These are phyloP conservation scores for Cercospora berteroae DNA, from an alignment of 2,329 filamentous ascomycete species.

Conservation along the genomic window DNA sequence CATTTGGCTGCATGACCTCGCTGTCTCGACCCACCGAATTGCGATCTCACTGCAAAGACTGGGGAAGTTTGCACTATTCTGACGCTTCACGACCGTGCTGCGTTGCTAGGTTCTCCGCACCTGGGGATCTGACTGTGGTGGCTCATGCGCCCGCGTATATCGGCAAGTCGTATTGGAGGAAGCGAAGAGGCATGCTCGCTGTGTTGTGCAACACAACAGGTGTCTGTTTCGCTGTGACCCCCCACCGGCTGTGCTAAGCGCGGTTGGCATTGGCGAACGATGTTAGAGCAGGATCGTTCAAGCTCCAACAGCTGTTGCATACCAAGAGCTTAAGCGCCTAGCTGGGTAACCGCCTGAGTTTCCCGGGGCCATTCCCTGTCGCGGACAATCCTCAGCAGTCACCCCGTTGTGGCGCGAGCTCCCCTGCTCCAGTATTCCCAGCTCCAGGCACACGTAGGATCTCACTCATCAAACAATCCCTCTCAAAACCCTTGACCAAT, in stretches of 20 bases:
- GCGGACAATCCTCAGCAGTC: constrained; percentile 10
- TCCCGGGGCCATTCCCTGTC: constrained; percentile 5
- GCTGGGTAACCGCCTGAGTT: background rate
- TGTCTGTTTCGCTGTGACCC: background rate
- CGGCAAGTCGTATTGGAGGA: background rate
- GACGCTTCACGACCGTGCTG: constrained; percentile 3
- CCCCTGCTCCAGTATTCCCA: constrained; percentile 11
- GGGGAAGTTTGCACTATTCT: background rate
- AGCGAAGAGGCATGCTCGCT: background rate
- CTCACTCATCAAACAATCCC: constrained; percentile 21
- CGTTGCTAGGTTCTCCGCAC: constrained; percentile 25
- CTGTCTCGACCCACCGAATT: background rate
- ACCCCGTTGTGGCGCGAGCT: constrained; percentile 26
- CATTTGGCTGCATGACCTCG: constrained; percentile 6
- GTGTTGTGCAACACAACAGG: background rate
- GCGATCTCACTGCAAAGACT: background rate
- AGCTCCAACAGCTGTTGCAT: background rate
- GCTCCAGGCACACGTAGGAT: constrained; percentile 13
- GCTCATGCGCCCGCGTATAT: constrained; percentile 13
- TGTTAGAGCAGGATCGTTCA: background rate
- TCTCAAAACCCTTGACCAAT: constrained; percentile 20
- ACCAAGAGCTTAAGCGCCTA: background rate
- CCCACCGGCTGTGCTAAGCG: background rate
- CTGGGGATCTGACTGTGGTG: constrained; percentile 15
- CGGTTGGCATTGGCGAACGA: background rate